Evolutionary conservation across 352 stramenopile species (phyloP).

Genomic region (Phytopythium ostracodes): DNA sequence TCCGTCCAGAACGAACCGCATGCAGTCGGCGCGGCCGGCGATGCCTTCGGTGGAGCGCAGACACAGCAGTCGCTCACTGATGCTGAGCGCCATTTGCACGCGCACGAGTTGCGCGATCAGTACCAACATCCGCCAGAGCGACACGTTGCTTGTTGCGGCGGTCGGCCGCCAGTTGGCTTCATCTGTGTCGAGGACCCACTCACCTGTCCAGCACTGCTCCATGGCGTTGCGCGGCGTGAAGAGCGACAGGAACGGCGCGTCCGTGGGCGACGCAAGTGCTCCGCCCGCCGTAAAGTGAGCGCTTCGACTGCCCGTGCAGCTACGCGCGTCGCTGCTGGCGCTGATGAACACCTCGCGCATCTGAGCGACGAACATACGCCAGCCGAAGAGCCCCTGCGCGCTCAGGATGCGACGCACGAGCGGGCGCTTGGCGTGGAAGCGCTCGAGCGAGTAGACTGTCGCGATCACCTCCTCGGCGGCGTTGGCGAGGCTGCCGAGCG

Average conservation of each 20-base stretch:
- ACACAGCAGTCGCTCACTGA: conserved; percentile 32
- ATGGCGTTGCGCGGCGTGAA: conserved; percentile 21
- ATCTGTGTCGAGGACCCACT: conserved; percentile 54
- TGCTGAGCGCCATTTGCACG: conserved; percentile 35
- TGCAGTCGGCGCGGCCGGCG: conserved; percentile 28
- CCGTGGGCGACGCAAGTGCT: background rate
- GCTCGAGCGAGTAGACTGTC: conserved; percentile 50
- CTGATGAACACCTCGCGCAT: conserved; percentile 61
- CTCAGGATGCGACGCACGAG: conserved; percentile 46
- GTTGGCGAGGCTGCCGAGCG: conserved; percentile 33
- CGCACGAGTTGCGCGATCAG: conserved; percentile 44
- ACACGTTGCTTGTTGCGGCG: conserved; percentile 18
- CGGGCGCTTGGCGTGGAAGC: conserved; percentile 37
- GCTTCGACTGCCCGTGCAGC: background rate
- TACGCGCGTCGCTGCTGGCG: background rate
- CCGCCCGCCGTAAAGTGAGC: background rate
- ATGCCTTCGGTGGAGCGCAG: conserved; percentile 27
- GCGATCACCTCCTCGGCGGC: conserved; percentile 61
- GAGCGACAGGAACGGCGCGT: background rate
- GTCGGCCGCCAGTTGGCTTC: conserved; percentile 32
- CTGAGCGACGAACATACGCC: conserved; percentile 53
- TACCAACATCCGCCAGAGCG: conserved; percentile 38
- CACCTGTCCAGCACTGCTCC: conserved; percentile 41
- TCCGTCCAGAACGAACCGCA: conserved; percentile 49
- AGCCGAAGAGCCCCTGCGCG: conserved; percentile 47